Evolutionary conservation across 805 yeast genomes (phyloP).

Genomic region (Nakazawaea ernobii): DNA sequence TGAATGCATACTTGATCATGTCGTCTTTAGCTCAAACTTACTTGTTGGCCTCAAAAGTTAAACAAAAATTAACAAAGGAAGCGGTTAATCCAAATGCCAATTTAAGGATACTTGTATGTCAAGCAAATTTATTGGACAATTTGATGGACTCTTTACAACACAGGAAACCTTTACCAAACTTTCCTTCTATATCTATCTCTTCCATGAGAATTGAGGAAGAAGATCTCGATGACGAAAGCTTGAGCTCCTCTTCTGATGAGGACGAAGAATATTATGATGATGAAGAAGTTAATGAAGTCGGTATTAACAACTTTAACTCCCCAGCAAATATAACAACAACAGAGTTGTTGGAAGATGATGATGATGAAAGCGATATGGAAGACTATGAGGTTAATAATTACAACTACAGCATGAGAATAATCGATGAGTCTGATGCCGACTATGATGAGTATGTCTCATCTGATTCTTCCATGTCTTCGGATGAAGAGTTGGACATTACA

Average conservation of each 20-base stretch:
- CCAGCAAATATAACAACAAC: background rate
- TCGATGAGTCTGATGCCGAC: slow-evolving; percentile 4
- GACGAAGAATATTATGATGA: slow-evolving; percentile 13
- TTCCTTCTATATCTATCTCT: slow-evolving; percentile 16
- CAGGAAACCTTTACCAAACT: slow-evolving; percentile 24
- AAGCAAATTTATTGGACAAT: slow-evolving; percentile 65
- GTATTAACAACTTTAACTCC: background rate
- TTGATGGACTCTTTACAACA: slow-evolving; percentile 46
- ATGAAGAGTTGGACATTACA: slow-evolving; percentile 10
- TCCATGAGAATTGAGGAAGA: slow-evolving; percentile 17
- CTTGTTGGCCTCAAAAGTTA: slow-evolving; percentile 58
- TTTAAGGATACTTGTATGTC: slow-evolving; percentile 55
- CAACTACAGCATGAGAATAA: background rate
- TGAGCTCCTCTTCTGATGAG: slow-evolving; percentile 13
- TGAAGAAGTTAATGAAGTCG: background rate
- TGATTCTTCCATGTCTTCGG: slow-evolving; percentile 7
- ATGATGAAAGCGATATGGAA: slow-evolving; percentile 7
- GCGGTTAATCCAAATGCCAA: slow-evolving; percentile 54
- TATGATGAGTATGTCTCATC: slow-evolving; percentile 3
- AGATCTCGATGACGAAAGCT: slow-evolving; percentile 16
- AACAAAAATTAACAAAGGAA: slow-evolving; percentile 56
- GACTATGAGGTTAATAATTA: slow-evolving; percentile 5
- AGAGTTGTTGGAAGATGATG: slow-evolving; percentile 2
- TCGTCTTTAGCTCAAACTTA: slow-evolving; percentile 47
- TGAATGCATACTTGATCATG: background rate